phyloP scores from a whole-genome alignment of 2,329 filamentous ascomycete species.

The Byssothecium circinans region DNA sequence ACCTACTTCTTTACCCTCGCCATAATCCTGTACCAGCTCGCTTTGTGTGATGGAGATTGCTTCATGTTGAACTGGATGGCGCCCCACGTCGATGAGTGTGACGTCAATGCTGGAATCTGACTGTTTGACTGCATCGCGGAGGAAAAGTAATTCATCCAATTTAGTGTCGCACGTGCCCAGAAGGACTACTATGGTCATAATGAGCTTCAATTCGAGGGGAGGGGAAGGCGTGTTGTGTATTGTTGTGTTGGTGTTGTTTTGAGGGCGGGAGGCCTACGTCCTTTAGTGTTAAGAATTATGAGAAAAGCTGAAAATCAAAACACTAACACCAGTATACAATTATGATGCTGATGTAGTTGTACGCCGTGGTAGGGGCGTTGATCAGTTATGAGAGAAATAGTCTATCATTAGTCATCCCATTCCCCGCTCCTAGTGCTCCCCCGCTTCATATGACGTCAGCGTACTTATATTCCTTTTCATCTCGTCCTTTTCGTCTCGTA shows the following conservation, averaged over 20 bases:
- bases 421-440: no score
- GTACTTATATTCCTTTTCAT: no score
- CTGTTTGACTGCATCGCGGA: slow-evolving; percentile 51
- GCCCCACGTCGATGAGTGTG: slow-evolving; percentile 60
- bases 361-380: no score
- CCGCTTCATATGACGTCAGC: no score
- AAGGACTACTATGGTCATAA: slow-evolving; percentile 50
- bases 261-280: no score
- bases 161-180: slow-evolving; percentile 69
- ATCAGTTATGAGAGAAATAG: no score
- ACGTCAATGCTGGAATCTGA: slow-evolving; percentile 38
- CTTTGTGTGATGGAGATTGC: slow-evolving; percentile 52
- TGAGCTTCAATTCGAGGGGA: not conserved
- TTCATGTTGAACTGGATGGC: slow-evolving; percentile 45
- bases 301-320: no score
- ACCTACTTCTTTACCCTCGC: slow-evolving; percentile 34
- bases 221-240: not conserved
- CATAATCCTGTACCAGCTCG: slow-evolving; percentile 43
- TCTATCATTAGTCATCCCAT: no score
- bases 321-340: no score
- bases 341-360: no score
- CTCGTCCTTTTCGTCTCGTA: not conserved
- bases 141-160: slow-evolving; percentile 59
- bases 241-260: no score
- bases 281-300: no score